phyloP scores from a whole-genome alignment of 2,329 filamentous ascomycete species.

The Colletotrichum cuscutae region DNA sequence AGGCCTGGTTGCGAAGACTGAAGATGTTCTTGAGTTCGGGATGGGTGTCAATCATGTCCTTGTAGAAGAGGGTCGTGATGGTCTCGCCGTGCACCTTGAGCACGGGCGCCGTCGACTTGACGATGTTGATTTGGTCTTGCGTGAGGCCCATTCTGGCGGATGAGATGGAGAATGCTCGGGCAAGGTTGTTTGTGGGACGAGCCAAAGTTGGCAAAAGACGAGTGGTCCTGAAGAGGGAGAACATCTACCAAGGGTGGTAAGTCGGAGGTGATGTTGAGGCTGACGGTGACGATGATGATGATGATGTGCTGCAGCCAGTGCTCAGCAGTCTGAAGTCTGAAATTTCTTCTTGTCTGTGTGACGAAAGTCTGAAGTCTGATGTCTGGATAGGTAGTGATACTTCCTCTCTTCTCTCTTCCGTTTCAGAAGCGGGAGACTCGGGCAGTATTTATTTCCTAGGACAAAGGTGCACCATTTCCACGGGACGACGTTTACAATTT shows the following conservation, averaged over 20 bases:
- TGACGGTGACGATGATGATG: not conserved
- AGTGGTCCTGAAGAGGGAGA: constrained; percentile 7
- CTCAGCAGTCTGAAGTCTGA: not conserved
- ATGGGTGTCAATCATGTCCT: constrained; percentile 71
- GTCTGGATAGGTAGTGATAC: constrained; percentile 7
- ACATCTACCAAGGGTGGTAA: not conserved
- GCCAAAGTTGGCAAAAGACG: not conserved
- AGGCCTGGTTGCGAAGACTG: constrained; percentile 75
- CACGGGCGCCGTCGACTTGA: constrained; percentile 82
- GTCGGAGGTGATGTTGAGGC: not conserved
- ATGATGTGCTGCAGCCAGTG: constrained; percentile 12
- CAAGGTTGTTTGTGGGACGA: not conserved
- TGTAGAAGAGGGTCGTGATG: constrained; percentile 80
- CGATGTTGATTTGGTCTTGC: constrained; percentile 71
- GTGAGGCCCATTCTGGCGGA: constrained; percentile 61
- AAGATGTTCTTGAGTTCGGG: constrained; percentile 77
- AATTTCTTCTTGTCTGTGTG: constrained; percentile 8
- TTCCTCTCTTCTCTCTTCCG: not conserved
- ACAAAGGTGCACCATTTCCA: not conserved
- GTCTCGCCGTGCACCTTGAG: constrained; percentile 73
- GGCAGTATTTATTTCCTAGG: constrained; percentile 7
- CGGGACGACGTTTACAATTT: constrained; percentile 8
- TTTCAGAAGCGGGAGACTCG: constrained; percentile 1
- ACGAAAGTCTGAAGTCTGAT: constrained; percentile 8
- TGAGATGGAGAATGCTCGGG: constrained; percentile 7